These are phyloP conservation scores for Oryza glumipatula DNA, from an alignment of 176 grass and related monocot species.

Conservation along the genomic window DNA sequence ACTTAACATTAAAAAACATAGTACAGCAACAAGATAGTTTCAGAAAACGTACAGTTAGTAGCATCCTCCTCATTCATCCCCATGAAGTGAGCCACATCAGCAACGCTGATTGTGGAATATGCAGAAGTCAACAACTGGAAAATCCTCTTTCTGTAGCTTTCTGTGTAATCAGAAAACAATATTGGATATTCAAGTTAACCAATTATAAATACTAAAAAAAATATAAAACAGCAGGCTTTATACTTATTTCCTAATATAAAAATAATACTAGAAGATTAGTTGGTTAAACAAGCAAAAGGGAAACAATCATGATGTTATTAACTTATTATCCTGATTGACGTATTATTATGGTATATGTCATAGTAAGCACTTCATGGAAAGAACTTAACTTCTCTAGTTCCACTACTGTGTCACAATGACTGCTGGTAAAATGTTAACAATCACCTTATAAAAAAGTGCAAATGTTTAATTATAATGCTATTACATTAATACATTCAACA, in stretches of 20 bases:
- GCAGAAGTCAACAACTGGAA: conserved; percentile 85
- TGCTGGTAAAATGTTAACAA: background rate
- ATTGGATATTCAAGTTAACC: background rate
- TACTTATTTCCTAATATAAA: conserved; percentile 22
- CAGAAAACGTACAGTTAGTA: conserved; percentile 70
- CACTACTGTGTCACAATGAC: background rate
- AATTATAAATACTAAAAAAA: conserved; percentile 24
- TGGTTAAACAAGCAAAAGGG: conserved; percentile 24
- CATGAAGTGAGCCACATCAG: conserved; percentile 80
- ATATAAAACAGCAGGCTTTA: background rate
- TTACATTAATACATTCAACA: background rate
- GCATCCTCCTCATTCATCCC: conserved; percentile 87
- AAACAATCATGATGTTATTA: background rate
- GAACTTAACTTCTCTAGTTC: background rate
- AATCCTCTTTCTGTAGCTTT: conserved; percentile 94
- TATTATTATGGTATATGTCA: background rate
- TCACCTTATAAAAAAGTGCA: background rate
- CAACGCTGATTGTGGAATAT: conserved; percentile 78
- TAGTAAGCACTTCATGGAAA: background rate
- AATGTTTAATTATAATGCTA: background rate
- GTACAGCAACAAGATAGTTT: conserved; percentile 6
- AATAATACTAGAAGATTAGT: background rate
- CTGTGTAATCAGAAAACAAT: conserved; percentile 48
- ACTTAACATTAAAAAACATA: background rate
- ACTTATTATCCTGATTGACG: background rate